Evolutionary conservation across 1,284 basidiomycete species (phyloP).

Genomic region (Rhodotorula sp.): DNA sequence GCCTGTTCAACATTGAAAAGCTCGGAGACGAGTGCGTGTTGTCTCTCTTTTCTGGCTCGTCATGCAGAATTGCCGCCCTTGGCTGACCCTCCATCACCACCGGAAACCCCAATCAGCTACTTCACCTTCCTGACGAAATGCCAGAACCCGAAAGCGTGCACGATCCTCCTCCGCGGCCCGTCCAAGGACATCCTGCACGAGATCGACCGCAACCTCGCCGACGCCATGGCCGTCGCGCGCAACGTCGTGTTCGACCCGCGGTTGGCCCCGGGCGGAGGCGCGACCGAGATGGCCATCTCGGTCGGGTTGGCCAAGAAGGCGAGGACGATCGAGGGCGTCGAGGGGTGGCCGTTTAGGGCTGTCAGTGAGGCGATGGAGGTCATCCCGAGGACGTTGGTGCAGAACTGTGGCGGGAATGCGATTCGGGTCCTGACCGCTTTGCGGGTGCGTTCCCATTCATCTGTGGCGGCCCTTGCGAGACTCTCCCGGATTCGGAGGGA

Average conservation of each 20-base stretch:
- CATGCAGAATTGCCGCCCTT: no score
- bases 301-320: constrained; percentile 85
- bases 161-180: constrained; percentile 95
- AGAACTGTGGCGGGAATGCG: constrained; percentile 93
- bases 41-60: no score
- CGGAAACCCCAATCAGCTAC: constrained; percentile 72
- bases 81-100: no score
- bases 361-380: constrained; percentile 97
- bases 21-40: constrained; percentile 82
- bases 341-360: constrained; percentile 85
- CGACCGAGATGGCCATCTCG: constrained; percentile 96
- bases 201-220: constrained; percentile 94
- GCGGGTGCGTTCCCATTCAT: constrained; percentile 58
- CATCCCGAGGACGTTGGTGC: constrained; percentile 90
- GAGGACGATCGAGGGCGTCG: constrained; percentile 74
- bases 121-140: constrained; percentile 96
- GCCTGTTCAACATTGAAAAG: constrained; percentile 94
- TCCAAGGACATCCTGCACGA: constrained; percentile 98
- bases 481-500: not conserved
- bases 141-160: constrained; percentile 92
- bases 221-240: constrained; percentile 95
- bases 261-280: constrained; percentile 90
- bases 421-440: constrained; percentile 90
- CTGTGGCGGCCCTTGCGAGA: not conserved
- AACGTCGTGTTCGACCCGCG: constrained; percentile 95